Conservation (phyloP, 805 yeast species). For the Hemisphaericaspora nanyangensis region DNA sequence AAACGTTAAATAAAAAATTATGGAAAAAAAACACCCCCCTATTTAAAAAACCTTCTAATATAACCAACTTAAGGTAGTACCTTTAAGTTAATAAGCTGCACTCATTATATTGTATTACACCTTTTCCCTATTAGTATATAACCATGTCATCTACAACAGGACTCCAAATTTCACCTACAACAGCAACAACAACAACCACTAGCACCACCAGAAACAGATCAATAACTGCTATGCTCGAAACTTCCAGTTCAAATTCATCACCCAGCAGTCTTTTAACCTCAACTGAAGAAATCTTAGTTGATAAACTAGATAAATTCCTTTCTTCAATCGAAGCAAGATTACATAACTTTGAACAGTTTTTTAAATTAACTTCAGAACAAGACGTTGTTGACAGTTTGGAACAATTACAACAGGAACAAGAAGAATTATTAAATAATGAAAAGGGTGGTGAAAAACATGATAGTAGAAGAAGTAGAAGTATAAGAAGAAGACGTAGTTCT, state of each 20-base stretch:
- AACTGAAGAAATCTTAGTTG: constrained; percentile 39
- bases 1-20: too few species aligned
- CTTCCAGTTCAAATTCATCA: background rate
- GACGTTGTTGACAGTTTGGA: constrained; percentile 1
- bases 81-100: too few species aligned
- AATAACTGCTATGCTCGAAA: too few species aligned
- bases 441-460: background rate
- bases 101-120: too few species aligned
- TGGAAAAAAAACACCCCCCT: too few species aligned
- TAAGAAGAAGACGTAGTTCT: constrained; percentile 22
- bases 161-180: too few species aligned
- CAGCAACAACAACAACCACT: too few species aligned
- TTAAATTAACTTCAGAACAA: constrained; percentile 19
- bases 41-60: too few species aligned
- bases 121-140: too few species aligned
- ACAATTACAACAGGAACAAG: background rate
- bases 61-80: too few species aligned
- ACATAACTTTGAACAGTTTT: constrained; percentile 38
- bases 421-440: background rate
- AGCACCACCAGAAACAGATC: too few species aligned
- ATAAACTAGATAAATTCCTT: constrained; percentile 36
- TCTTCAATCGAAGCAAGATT: constrained; percentile 40
- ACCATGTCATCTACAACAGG: too few species aligned
- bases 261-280: constrained; percentile 4
- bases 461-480: background rate